phyloP scores from a whole-genome alignment of 345 rosid species.

The Eucalyptus decipiens region DNA sequence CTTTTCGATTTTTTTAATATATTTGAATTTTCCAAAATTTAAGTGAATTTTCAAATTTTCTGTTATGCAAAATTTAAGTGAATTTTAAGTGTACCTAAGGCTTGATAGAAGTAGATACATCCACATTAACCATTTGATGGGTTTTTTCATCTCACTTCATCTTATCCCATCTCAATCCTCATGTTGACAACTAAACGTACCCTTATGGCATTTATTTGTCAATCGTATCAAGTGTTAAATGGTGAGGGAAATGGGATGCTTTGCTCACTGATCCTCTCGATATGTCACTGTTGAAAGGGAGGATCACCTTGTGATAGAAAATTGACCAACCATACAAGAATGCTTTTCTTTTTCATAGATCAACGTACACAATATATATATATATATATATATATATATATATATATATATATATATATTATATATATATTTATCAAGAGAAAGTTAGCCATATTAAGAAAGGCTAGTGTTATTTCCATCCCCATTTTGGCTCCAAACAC shows the following conservation, averaged over 20 bases:
- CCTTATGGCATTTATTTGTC: neutral
- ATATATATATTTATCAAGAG: too few species aligned
- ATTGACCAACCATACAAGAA: too few species aligned
- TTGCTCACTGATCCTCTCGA: neutral
- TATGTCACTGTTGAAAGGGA: neutral
- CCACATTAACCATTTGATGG: fast-evolving
- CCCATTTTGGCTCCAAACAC: too few species aligned
- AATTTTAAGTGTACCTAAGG: neutral
- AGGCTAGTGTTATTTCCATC: too few species aligned
- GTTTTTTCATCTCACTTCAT: neutral
- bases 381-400: too few species aligned
- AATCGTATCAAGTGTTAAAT: neutral
- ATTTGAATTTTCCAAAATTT: neutral
- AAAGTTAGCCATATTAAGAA: neutral
- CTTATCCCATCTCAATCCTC: neutral
- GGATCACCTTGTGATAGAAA: neutral
- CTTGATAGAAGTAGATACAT: neutral
- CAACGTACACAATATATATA: too few species aligned
- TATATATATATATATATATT: too few species aligned
- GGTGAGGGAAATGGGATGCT: neutral
- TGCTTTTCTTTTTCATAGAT: too few species aligned
- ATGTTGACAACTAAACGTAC: too few species aligned
- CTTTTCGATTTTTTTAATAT: neutral
- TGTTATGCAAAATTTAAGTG: fast-evolving
- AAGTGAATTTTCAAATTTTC: neutral